These are phyloP conservation scores for Tuber melanosporum DNA, from an alignment of 495 filamentous ascomycete genomes.

Conservation along the genomic window DNA sequence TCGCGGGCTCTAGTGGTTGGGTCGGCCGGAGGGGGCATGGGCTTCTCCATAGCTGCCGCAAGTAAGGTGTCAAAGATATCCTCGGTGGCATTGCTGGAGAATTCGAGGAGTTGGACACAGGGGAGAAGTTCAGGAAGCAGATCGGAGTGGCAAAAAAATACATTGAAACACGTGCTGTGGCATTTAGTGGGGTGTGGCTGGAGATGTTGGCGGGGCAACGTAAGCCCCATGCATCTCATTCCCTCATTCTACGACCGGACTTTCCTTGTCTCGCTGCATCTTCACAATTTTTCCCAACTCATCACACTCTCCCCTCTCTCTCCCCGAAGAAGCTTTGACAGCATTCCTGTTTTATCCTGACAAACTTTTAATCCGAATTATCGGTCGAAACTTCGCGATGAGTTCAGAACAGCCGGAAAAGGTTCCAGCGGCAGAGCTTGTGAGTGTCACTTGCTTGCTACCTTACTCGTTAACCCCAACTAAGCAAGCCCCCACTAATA, in stretches of 20 bases:
- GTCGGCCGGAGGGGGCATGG: background rate
- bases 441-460: background rate
- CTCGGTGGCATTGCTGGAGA: slow-evolving; percentile 26
- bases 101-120: background rate
- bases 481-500: background rate
- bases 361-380: slow-evolving; percentile 4
- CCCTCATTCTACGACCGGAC: background rate
- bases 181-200: slow-evolving; percentile 10
- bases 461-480: background rate
- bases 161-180: slow-evolving; percentile 3
- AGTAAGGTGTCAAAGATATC: slow-evolving; percentile 8
- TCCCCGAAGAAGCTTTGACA: background rate
- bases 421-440: slow-evolving; percentile 3
- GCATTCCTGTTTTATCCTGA: background rate
- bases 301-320: slow-evolving; percentile 7
- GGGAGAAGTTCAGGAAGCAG: background rate
- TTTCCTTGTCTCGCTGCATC: background rate
- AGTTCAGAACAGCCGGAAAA: slow-evolving; percentile 14
- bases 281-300: background rate
- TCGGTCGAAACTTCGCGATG: background rate
- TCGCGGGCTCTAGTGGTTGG: background rate
- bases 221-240: background rate
- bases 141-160: background rate
- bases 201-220: slow-evolving; percentile 29
- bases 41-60: slow-evolving; percentile 2